Percentiles rank a stretch among this genome's conserved stretches.
Conservation (phyloP, 2,329 filamentous ascomycete genomes). For the Ilyonectria robusta region DNA sequence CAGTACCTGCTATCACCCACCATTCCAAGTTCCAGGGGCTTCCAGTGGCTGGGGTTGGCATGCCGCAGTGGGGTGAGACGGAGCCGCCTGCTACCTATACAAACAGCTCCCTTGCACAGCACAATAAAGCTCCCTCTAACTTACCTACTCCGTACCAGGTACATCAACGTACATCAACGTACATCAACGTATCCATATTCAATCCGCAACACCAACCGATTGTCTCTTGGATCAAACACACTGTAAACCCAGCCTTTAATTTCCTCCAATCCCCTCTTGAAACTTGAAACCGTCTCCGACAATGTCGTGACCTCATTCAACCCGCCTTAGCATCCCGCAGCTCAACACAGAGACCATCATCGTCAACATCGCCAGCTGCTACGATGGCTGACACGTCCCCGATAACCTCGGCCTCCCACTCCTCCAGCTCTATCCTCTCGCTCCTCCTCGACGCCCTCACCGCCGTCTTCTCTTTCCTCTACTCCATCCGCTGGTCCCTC, state of each 20-base stretch:
- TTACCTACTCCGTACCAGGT: not conserved
- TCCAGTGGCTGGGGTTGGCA: slow-evolving; percentile 16
- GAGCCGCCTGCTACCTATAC: not conserved
- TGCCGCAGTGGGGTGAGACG: slow-evolving; percentile 16
- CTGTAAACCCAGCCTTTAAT: not conserved
- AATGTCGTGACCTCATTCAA: slow-evolving; percentile 1
- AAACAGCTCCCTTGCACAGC: not conserved
- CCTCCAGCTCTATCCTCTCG: slow-evolving; percentile 33
- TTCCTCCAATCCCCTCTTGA: not conserved
- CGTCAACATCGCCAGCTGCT: slow-evolving; percentile 26
- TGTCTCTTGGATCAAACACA: not conserved
- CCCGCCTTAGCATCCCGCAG: not conserved
- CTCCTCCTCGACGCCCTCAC: slow-evolving; percentile 45
- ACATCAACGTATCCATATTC: not conserved
- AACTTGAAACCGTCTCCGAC: not conserved
- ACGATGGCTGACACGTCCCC: slow-evolving; percentile 32
- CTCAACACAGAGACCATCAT: not conserved
- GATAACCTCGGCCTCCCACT: slow-evolving; percentile 21
- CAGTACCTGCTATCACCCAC: not conserved
- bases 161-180: too few species aligned
- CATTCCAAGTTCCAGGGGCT: not conserved
- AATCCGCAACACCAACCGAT: not conserved
- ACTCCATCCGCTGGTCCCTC: slow-evolving; percentile 48
- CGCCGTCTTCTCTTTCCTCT: slow-evolving; percentile 45
- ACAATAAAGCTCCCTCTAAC: not conserved